Percentiles rank a stretch among this genome's conserved stretches.
Evolutionary conservation across 495 filamentous ascomycete genomes (phyloP).

Genomic region (Tuber magnatum): DNA sequence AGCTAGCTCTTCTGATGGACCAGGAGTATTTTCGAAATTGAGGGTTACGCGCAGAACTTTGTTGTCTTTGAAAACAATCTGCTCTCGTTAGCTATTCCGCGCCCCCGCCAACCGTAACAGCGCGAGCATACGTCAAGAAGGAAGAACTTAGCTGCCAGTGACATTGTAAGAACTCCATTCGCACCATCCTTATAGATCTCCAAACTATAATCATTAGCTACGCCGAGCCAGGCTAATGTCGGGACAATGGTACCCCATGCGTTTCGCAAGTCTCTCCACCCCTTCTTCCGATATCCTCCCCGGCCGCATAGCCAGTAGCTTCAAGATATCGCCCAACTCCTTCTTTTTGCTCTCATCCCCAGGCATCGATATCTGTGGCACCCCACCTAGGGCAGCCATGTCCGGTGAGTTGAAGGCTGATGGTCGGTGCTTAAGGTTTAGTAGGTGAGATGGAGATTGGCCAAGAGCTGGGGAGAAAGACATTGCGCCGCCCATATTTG

Average conservation of each 20-base stretch:
- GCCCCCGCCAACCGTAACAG: background rate
- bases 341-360: conserved; percentile 39
- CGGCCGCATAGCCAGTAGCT: conserved; percentile 26
- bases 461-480: conserved; percentile 37
- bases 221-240: background rate
- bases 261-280: conserved; percentile 64
- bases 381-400: conserved; percentile 18
- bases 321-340: conserved; percentile 38
- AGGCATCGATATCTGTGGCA: conserved; percentile 11
- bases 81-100: conserved; percentile 20
- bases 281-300: conserved; percentile 68
- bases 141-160: conserved; percentile 33
- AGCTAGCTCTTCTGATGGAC: conserved; percentile 35
- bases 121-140: conserved; percentile 26
- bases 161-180: conserved; percentile 42
- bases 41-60: conserved; percentile 40
- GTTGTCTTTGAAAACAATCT: conserved; percentile 40
- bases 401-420: conserved; percentile 33
- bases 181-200: conserved; percentile 61
- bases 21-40: conserved; percentile 34
- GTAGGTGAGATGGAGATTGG: conserved; percentile 33
- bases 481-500: conserved; percentile 26
- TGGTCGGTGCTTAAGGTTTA: conserved; percentile 32
- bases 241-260: conserved; percentile 48
- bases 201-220: conserved; percentile 43